phyloP scores from a whole-genome alignment of 1,284 basidiomycete genomes.

The Mycosarcoma maydis region DNA sequence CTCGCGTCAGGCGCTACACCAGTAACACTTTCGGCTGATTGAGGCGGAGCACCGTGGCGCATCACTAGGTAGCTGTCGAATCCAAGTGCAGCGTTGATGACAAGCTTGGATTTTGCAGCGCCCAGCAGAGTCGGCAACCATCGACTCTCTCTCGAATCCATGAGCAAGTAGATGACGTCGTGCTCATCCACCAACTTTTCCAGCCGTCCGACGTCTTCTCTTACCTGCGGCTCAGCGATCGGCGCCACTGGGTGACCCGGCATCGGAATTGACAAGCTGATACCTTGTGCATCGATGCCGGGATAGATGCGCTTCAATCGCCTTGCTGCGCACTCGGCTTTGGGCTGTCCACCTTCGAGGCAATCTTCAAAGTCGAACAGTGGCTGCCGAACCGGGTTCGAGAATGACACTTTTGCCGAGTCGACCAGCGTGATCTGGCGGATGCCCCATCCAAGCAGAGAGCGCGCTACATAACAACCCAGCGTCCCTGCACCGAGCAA shows the following conservation, averaged over 20 bases:
- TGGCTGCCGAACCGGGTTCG: slow-evolving; percentile 95
- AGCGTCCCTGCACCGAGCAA: slow-evolving; percentile 93
- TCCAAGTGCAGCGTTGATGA: slow-evolving; percentile 93
- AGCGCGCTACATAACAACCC: slow-evolving; percentile 93
- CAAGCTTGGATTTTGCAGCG: slow-evolving; percentile 85
- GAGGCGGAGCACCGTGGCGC: slow-evolving; percentile 82
- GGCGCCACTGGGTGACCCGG: slow-evolving; percentile 87
- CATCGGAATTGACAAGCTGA: slow-evolving; percentile 88
- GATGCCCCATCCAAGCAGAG: slow-evolving; percentile 88
- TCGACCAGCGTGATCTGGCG: slow-evolving; percentile 92
- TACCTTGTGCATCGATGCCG: slow-evolving; percentile 82
- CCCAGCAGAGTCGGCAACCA: slow-evolving; percentile 94
- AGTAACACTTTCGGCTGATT: background rate
- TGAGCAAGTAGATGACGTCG: slow-evolving; percentile 91
- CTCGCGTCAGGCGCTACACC: background rate
- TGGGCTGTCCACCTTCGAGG: slow-evolving; percentile 89
- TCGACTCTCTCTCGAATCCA: slow-evolving; percentile 94
- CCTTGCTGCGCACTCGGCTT: slow-evolving; percentile 91
- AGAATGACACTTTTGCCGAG: slow-evolving; percentile 89
- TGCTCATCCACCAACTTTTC: slow-evolving; percentile 83
- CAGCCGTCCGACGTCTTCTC: slow-evolving; percentile 76
- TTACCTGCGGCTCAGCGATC: slow-evolving; percentile 72
- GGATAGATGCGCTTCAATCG: slow-evolving; percentile 88
- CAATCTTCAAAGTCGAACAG: slow-evolving; percentile 95
- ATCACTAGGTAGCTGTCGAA: slow-evolving; percentile 97